Conservation (phyloP, 768 basidiomycete genomes). For the Pulveroboletus sp. region DNA sequence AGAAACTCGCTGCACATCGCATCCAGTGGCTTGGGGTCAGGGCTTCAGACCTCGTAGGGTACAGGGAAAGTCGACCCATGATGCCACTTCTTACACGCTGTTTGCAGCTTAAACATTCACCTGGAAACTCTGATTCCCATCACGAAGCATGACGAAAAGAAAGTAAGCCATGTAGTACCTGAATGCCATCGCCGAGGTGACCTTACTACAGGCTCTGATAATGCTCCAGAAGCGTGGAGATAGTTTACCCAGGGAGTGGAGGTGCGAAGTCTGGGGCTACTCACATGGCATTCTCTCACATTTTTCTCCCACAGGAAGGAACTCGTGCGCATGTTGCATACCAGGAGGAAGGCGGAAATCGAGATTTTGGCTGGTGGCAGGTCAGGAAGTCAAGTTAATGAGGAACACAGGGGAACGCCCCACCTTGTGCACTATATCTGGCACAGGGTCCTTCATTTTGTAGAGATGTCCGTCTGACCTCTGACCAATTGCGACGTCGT, state of each 20-base stretch:
- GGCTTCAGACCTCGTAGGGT: slow-evolving; percentile 64
- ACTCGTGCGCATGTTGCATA: slow-evolving; percentile 72
- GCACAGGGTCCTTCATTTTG: slow-evolving; percentile 20
- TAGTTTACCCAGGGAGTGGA: slow-evolving; percentile 60
- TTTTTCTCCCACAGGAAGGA: slow-evolving; percentile 54
- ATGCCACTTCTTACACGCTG: background rate
- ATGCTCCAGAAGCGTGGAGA: slow-evolving; percentile 48
- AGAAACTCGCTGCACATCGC: slow-evolving; percentile 60
- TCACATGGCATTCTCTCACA: background rate
- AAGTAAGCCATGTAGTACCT: slow-evolving; percentile 40
- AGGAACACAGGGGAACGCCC: slow-evolving; percentile 10
- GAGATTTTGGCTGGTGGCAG: slow-evolving; percentile 48
- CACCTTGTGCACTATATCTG: slow-evolving; percentile 26
- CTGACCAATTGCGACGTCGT: background rate
- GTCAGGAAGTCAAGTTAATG: background rate
- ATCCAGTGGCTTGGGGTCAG: slow-evolving; percentile 80
- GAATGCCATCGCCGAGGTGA: background rate
- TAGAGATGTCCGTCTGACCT: slow-evolving; percentile 24
- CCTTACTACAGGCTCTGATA: slow-evolving; percentile 48
- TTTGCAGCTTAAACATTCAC: slow-evolving; percentile 53
- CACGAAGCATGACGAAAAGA: slow-evolving; percentile 66
- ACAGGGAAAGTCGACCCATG: slow-evolving; percentile 12
- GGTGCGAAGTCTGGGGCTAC: slow-evolving; percentile 37
- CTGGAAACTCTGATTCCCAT: slow-evolving; percentile 64
- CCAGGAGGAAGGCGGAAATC: slow-evolving; percentile 89